Conservation (phyloP, 805 yeast species). For the Yamadazyma endophytica region DNA sequence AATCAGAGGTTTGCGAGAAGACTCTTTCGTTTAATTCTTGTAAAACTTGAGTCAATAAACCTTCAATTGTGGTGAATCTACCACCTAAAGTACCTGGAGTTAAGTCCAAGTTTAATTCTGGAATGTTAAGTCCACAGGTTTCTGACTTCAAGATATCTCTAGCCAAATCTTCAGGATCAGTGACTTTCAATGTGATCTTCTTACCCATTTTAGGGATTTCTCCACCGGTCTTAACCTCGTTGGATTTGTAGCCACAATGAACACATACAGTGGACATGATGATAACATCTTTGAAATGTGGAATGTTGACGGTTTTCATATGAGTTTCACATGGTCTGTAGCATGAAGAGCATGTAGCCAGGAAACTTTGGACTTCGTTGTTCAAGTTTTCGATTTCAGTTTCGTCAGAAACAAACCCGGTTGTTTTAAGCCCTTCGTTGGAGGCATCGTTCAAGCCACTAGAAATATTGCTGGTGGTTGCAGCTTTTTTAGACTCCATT, state of each 20-base stretch:
- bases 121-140: slow-evolving; percentile 80
- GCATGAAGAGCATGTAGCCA: slow-evolving; percentile 91
- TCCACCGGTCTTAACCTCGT: slow-evolving; percentile 98
- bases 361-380: slow-evolving; percentile 90
- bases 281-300: slow-evolving; percentile 96
- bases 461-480: slow-evolving; percentile 29
- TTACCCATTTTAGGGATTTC: slow-evolving; percentile 86
- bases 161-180: slow-evolving; percentile 88
- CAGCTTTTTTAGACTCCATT: slow-evolving; percentile 44
- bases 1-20: slow-evolving; percentile 80
- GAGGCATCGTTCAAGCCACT: slow-evolving; percentile 12
- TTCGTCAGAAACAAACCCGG: slow-evolving; percentile 64
- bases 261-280: slow-evolving; percentile 94
- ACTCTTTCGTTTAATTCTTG: slow-evolving; percentile 88
- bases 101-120: slow-evolving; percentile 86
- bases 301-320: slow-evolving; percentile 95
- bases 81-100: slow-evolving; percentile 98
- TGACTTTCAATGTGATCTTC: slow-evolving; percentile 65
- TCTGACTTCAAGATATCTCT: slow-evolving; percentile 94
- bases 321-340: slow-evolving; percentile 79
- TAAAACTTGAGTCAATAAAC: slow-evolving; percentile 79
- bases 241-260: slow-evolving; percentile 90
- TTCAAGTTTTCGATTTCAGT: slow-evolving; percentile 80
- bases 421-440: slow-evolving; percentile 21
- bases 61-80: slow-evolving; percentile 95